Conservation (phyloP, 116 monocot genomes). For the Papilionanthe hybrid region DNA sequence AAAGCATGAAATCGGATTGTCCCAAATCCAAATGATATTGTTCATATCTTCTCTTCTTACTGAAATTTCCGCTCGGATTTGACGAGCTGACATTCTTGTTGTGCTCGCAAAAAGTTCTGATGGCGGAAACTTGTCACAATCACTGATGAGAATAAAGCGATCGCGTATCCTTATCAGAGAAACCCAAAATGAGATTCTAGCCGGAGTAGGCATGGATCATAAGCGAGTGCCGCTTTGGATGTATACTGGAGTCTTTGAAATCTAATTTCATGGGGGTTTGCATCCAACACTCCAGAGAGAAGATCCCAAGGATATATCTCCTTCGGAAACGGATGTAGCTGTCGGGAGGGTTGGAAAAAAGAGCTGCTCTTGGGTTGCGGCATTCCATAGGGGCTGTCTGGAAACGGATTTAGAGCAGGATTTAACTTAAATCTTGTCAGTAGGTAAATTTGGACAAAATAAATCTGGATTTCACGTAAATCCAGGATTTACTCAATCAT, state of each 20-base stretch:
- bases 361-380: not conserved
- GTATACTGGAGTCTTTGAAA: not conserved
- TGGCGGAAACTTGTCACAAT: not conserved
- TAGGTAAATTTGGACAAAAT: too few relatives aligned
- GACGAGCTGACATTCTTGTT: not conserved
- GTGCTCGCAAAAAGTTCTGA: not conserved
- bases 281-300: not conserved
- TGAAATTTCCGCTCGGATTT: slow-evolving; percentile 6
- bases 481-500: too few relatives aligned
- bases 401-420: too few relatives aligned
- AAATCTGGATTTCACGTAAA: too few relatives aligned
- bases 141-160: not conserved
- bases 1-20: slow-evolving; percentile 70
- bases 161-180: not conserved
- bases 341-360: not conserved
- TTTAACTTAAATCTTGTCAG: too few relatives aligned
- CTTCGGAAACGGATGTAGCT: not conserved
- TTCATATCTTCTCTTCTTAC: slow-evolving; percentile 51
- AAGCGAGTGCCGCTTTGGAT: not conserved
- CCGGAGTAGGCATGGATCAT: not conserved
- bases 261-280: not conserved
- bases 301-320: not conserved
- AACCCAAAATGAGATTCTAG: not conserved
- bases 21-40: slow-evolving; percentile 54
- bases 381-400: not conserved